Evolutionary conservation across 2,329 filamentous ascomycete species (phyloP), one percentile per base, ranked within the genome.

Genomic region (Arthrobotrys entomopaga): DNA sequence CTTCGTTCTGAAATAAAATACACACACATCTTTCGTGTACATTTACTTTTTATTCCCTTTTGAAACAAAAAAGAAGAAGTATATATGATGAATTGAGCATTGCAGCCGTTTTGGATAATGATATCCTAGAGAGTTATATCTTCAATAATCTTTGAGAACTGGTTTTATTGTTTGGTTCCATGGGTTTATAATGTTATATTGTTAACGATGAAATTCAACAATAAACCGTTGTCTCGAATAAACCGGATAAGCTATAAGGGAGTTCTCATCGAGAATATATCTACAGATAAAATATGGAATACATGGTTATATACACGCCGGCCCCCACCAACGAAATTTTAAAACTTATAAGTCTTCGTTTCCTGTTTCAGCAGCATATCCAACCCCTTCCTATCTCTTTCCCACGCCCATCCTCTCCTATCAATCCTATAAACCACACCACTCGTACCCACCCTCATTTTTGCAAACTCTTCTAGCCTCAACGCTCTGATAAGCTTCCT

Each of bases 81-180:
- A 73, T 73, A 73, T 66, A 73, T 66, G 58, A 53, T 71, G 61
- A 73, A 73, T 73, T 63, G 69, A 72, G 52, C 40, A 46, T 34
- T 34, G 29, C 10, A 34, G 15, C 42, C 11, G 42, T 46, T 40
- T 40, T 46, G 42, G 42, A 46, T 46, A 15, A n/a, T 10, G 3
- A 46, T 46, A 46, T 46, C 11, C 42, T 46, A 46, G 15, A 34
- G 1, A 8, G 10, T 34, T 34, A 10, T 34, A 34, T 3, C 7
- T 5, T 10, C 1, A 34, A 34, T 6, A 10, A 34, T 34, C 29
- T 34, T 34, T 1, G n/a, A n/a, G n/a, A n/a, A n/a, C n/a, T n/a
- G 10, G 29, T 3, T 6, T 54, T 57, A 53, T 20, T 20, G 53
- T 26, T 50, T 72, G 50, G 65, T n/a, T n/a, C n/a, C n/a, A n/a